phyloP scores from a whole-genome alignment of 345 rosid species.

The Salix dunnii region DNA sequence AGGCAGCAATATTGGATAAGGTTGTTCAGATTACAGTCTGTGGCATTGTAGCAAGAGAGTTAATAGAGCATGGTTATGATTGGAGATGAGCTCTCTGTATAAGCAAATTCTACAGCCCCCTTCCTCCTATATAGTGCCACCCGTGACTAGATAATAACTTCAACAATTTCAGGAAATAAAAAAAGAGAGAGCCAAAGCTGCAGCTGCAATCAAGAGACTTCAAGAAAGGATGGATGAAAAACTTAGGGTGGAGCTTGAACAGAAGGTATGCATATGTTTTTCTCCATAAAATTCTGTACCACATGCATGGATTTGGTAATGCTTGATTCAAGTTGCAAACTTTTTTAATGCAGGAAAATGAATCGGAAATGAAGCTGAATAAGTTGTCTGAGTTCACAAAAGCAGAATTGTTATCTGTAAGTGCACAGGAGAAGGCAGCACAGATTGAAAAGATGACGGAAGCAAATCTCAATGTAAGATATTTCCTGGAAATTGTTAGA shows the following conservation, averaged over 20 bases:
- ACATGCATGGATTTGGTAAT: slow-evolving; percentile 9
- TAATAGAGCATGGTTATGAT: background rate
- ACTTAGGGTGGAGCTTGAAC: slow-evolving; percentile 69
- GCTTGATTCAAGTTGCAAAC: slow-evolving; percentile 20
- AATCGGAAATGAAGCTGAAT: slow-evolving; percentile 54
- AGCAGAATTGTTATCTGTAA: slow-evolving; percentile 70
- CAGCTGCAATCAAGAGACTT: slow-evolving; percentile 67
- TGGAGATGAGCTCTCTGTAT: background rate
- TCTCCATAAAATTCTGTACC: slow-evolving; percentile 3
- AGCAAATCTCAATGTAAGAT: slow-evolving; percentile 83
- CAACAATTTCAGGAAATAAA: slow-evolving; percentile 69
- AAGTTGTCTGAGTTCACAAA: slow-evolving; percentile 66
- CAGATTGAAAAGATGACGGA: slow-evolving; percentile 84
- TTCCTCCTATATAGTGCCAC: background rate
- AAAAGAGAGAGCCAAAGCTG: slow-evolving; percentile 86
- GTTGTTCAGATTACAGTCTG: slow-evolving; percentile 31
- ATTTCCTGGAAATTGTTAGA: background rate
- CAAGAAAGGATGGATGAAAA: slow-evolving; percentile 87
- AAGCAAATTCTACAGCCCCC: background rate
- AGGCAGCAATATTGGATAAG: slow-evolving; percentile 95
- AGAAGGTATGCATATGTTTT: slow-evolving; percentile 50
- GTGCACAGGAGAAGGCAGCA: slow-evolving; percentile 76
- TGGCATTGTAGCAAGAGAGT: background rate
- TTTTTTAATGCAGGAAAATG: slow-evolving; percentile 57
- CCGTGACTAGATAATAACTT: background rate